These are phyloP conservation scores for Candida pseudoglaebosa DNA, from an alignment of 805 yeast genomes.

Conservation along the genomic window DNA sequence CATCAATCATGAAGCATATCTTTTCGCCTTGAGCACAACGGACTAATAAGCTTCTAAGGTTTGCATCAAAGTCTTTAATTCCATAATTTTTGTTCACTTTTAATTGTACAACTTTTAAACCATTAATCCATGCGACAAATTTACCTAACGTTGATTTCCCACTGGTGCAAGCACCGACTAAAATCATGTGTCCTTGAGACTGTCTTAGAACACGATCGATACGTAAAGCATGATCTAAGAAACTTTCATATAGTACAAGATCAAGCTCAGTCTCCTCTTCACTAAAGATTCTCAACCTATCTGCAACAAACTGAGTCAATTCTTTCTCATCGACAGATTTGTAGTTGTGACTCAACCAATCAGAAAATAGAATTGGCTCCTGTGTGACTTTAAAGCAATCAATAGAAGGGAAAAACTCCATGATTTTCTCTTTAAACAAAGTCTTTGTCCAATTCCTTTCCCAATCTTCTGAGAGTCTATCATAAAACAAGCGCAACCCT, in stretches of 20 bases:
- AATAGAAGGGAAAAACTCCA: slow-evolving; percentile 43
- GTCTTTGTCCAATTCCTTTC: slow-evolving; percentile 51
- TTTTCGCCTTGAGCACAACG: slow-evolving; percentile 50
- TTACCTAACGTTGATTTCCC: slow-evolving; percentile 74
- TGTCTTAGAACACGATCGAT: slow-evolving; percentile 80
- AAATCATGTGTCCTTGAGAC: slow-evolving; percentile 84
- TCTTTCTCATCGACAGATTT: slow-evolving; percentile 48
- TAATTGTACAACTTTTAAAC: slow-evolving; percentile 58
- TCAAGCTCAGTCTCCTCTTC: slow-evolving; percentile 71
- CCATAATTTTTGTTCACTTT: slow-evolving; percentile 51
- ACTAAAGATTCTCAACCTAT: slow-evolving; percentile 64
- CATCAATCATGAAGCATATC: slow-evolving; percentile 74
- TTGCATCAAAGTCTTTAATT: slow-evolving; percentile 62
- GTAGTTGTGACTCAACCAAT: slow-evolving; percentile 69
- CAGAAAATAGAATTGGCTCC: slow-evolving; percentile 62
- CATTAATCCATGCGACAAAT: slow-evolving; percentile 92
- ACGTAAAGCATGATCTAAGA: slow-evolving; percentile 70
- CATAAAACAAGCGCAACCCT: slow-evolving; percentile 72
- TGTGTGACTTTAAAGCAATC: slow-evolving; percentile 31
- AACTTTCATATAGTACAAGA: slow-evolving; percentile 61
- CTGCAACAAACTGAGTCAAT: slow-evolving; percentile 52
- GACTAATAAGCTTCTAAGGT: slow-evolving; percentile 51
- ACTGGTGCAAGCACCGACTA: slow-evolving; percentile 78
- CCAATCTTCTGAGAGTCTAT: slow-evolving; percentile 49
- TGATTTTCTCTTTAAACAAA: slow-evolving; percentile 27